phyloP scores from a whole-genome alignment of 2,329 filamentous ascomycete species.

The Cordyceps tenuipes region DNA sequence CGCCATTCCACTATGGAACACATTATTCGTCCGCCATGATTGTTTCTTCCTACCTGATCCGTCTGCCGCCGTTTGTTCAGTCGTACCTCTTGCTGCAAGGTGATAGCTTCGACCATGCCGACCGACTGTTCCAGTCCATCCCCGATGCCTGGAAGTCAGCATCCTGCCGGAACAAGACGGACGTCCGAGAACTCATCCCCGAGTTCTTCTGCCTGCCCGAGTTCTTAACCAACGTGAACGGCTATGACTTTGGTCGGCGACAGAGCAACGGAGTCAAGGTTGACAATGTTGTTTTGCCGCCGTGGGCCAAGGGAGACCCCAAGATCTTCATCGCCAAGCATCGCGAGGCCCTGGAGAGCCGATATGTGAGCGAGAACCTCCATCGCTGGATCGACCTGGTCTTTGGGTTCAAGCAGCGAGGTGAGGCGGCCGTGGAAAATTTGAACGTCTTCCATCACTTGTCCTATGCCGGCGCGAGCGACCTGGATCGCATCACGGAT shows the following conservation, averaged over 20 bases:
- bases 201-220: conserved; percentile 97
- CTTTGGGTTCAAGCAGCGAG: conserved; percentile 89
- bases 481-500: conserved; percentile 85
- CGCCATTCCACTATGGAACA: conserved; percentile 93
- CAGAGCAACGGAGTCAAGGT: conserved; percentile 75
- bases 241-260: conserved; percentile 83
- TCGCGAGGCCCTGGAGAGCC: conserved; percentile 89
- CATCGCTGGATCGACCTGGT: conserved; percentile 95
- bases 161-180: conserved; percentile 81
- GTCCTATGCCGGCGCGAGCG: conserved; percentile 88
- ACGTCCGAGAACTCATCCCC: conserved; percentile 88
- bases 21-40: conserved; percentile 99
- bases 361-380: conserved; percentile 80
- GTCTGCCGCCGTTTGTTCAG: conserved; percentile 90
- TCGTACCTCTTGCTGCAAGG: conserved; percentile 91
- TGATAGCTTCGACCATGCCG: conserved; percentile 92
- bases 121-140: conserved; percentile 90
- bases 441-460: conserved; percentile 95
- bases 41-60: conserved; percentile 90
- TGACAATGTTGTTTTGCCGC: conserved; percentile 80
- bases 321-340: conserved; percentile 94
- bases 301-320: conserved; percentile 93
- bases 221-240: conserved; percentile 88
- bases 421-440: conserved; percentile 82
- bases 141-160: conserved; percentile 86